Percentiles rank a stretch among this genome's conserved stretches.
Conservation (phyloP, 129 eudicot genomes). For the Rutidosis leptorrhynchoides region DNA sequence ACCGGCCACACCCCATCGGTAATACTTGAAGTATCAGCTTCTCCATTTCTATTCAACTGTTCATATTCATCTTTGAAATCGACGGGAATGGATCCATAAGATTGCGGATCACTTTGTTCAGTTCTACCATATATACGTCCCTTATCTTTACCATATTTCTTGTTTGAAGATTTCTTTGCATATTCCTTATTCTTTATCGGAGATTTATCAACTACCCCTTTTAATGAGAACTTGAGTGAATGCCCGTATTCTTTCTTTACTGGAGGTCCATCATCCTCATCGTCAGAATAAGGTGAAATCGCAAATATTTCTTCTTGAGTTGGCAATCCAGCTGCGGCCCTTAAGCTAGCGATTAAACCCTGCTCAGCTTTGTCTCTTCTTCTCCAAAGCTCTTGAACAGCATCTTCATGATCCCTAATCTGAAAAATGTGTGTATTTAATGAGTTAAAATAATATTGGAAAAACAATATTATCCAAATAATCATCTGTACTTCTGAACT, state of each 20-base stretch:
- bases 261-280: constrained; percentile 66
- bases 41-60: constrained; percentile 37
- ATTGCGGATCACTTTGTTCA: constrained; percentile 43
- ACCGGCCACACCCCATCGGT: constrained; percentile 41
- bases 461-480: neutral
- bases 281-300: constrained; percentile 86
- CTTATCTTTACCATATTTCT: constrained; percentile 61
- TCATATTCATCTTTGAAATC: constrained; percentile 50
- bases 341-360: constrained; percentile 67
- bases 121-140: constrained; percentile 36
- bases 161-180: constrained; percentile 59
- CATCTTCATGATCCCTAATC: constrained; percentile 90
- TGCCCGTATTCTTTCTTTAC: constrained; percentile 68
- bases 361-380: constrained; percentile 80
- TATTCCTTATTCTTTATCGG: constrained; percentile 66
- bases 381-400: constrained; percentile 97
- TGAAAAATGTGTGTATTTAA: constrained; percentile 12
- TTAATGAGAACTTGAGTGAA: constrained; percentile 68
- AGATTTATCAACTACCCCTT: constrained; percentile 65
- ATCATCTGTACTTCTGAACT: constrained; percentile 2
- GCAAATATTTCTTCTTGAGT: constrained; percentile 83
- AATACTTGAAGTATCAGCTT: constrained; percentile 48
- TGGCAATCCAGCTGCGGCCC: constrained; percentile 97
- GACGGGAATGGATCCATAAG: constrained; percentile 38
- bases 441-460: neutral